Percentiles rank a stretch among this genome's conserved stretches.
Evolutionary conservation across 1,284 basidiomycete genomes (phyloP).

Genomic region (Pholiota adiposa): DNA sequence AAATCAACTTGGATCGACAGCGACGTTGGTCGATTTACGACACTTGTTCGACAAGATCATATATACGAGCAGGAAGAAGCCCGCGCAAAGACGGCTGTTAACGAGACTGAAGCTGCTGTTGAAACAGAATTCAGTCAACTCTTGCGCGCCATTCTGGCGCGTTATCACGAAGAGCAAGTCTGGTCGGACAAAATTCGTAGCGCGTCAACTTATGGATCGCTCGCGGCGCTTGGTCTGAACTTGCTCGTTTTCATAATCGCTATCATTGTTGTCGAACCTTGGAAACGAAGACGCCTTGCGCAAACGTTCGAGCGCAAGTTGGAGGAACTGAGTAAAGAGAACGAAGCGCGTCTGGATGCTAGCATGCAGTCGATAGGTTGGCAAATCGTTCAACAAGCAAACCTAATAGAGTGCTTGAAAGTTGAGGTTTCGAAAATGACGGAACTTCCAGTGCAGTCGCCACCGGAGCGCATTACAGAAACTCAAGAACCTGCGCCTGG

Average conservation of each 20-base stretch:
- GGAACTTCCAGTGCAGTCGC: constrained; percentile 12
- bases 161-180: constrained; percentile 96
- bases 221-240: constrained; percentile 85
- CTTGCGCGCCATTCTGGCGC: constrained; percentile 82
- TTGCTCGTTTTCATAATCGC: constrained; percentile 87
- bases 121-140: constrained; percentile 86
- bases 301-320: constrained; percentile 88
- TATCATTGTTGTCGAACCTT: constrained; percentile 90
- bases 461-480: constrained; percentile 1
- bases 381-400: constrained; percentile 56
- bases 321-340: constrained; percentile 70
- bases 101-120: constrained; percentile 73
- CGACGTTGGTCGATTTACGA: constrained; percentile 85
- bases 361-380: constrained; percentile 53
- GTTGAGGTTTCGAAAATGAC: constrained; percentile 27
- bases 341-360: constrained; percentile 47
- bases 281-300: constrained; percentile 85
- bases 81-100: constrained; percentile 66
- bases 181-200: constrained; percentile 98
- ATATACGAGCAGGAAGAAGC: constrained; percentile 78
- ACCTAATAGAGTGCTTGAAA: constrained; percentile 31
- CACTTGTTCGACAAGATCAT: constrained; percentile 88
- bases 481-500: not conserved
- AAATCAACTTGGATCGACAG: constrained; percentile 86
- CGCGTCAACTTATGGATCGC: constrained; percentile 87